Evolutionary conservation across 2,329 filamentous ascomycete genomes (phyloP), one percentile per base, ranked within the genome.

Genomic region (Arachnopeziza araneosa): DNA sequence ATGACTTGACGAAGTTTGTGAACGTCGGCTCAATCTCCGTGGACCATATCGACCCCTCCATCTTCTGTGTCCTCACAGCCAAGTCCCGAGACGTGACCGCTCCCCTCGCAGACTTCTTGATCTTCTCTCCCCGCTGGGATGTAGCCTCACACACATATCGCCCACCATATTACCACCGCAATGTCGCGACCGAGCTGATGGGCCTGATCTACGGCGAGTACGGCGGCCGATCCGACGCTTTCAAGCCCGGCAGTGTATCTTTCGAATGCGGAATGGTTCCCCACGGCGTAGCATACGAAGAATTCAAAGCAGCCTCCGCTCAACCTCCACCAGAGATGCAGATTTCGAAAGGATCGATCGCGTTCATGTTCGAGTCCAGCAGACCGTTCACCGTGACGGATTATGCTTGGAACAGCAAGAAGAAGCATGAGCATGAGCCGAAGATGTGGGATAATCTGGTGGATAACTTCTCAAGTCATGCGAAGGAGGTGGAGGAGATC

Each of bases 81-180:
- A 81, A 76, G 58, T 84, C 83, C 24, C 76, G 75, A 22, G 76
- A 79, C 52, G 76, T 79, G 0, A 80, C 80, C 2, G 83, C 82
- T 0, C 79, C 86, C 0, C 72, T 87, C 2, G 80, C 81, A 0
- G 87, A 90, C 72, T 88, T 89, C 64, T 79, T 89, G 51, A 83
- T 87, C 70, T 89, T 89, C 72, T 83, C 84, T 0, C 85, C 86
- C 0, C 79, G 84, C 24, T 89, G 86, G 86, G 78, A 85, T 9
- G 83, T 87, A 1, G 80, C 82, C 0, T 80, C 82, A 52, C 78
- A 82, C 67, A 85, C 82, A 0, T 85, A 83, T 74, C 77, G 82
- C 9, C 79, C 81, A 12, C 82, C 83, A 24, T 85, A 82, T 74
- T 85, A 83, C 72, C 82, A 84, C 70, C 75, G 79, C 50, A 81